A percentile compares a stretch with the other conserved stretches of the same genome.
Evolutionary conservation across 371 early-diverging fungal genomes (phyloP).

Genomic region (Dipsacomyces acuminosporus): DNA sequence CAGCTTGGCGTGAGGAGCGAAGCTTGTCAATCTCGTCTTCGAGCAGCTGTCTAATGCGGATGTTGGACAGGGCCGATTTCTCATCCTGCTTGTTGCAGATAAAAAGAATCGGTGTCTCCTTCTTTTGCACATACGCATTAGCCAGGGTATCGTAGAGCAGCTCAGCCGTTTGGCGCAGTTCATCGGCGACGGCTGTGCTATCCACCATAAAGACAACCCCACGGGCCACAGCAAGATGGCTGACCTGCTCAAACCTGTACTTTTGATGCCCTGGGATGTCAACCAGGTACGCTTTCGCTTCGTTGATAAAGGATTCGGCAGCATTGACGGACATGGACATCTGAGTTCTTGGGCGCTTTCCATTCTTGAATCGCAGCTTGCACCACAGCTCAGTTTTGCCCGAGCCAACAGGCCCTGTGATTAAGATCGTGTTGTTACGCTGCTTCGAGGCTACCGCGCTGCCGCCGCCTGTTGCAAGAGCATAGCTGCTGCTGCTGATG

Average conservation of each 20-base stretch:
- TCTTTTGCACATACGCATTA: constrained; percentile 53
- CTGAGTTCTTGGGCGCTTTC: constrained; percentile 9
- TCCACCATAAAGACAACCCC: constrained; percentile 78
- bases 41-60: constrained; percentile 58
- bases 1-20: constrained; percentile 25
- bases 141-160: constrained; percentile 73
- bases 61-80: constrained; percentile 60
- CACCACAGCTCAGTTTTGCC: constrained; percentile 58
- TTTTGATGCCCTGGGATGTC: constrained; percentile 89
- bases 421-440: constrained; percentile 50
- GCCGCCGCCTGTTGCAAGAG: constrained; percentile 21
- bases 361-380: constrained; percentile 37
- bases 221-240: constrained; percentile 64
- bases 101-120: constrained; percentile 61
- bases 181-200: constrained; percentile 54
- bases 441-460: constrained; percentile 19
- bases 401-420: constrained; percentile 53
- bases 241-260: constrained; percentile 64
- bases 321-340: constrained; percentile 23
- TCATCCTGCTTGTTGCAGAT: constrained; percentile 83
- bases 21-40: constrained; percentile 69
- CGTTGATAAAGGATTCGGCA: constrained; percentile 10
- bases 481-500: constrained; percentile 25
- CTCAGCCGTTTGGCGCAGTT: constrained; percentile 58
- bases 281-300: constrained; percentile 49